Conservation (phyloP, 129 eudicot genomes). For the Flaveria robusta region DNA sequence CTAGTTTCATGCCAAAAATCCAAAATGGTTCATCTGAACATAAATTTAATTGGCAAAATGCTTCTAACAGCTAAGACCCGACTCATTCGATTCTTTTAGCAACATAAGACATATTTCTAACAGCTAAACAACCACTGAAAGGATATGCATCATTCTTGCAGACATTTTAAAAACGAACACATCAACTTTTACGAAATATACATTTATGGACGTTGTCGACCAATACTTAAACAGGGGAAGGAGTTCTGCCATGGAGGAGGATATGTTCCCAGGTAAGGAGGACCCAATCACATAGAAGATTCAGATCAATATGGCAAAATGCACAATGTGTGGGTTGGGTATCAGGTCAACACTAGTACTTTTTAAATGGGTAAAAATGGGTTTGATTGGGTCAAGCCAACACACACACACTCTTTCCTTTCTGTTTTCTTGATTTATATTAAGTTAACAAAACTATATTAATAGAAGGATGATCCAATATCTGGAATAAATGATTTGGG, state of each 20-base stretch:
- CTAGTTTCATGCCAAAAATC: too few species aligned
- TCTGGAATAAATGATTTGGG: background rate
- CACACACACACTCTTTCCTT: background rate
- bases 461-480: too few species aligned
- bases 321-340: background rate
- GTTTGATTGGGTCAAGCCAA: background rate
- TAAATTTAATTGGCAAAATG: too few species aligned
- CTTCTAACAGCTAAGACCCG: too few species aligned
- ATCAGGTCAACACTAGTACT: background rate
- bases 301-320: background rate
- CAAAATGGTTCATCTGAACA: too few species aligned
- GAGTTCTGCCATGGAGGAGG: slow-evolving; percentile 47
- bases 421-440: too few species aligned
- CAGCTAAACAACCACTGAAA: background rate
- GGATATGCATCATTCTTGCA: background rate
- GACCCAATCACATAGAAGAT: slow-evolving; percentile 34
- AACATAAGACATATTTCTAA: background rate
- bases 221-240: background rate
- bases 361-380: background rate
- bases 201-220: background rate
- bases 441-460: too few species aligned
- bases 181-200: background rate
- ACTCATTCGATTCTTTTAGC: background rate
- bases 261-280: slow-evolving; percentile 52
- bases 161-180: too few species aligned